Percentiles rank a stretch among this genome's conserved stretches.
phyloP scores from a whole-genome alignment of 2,329 filamentous ascomycete genomes.

The Colletotrichum ledebouriae region DNA sequence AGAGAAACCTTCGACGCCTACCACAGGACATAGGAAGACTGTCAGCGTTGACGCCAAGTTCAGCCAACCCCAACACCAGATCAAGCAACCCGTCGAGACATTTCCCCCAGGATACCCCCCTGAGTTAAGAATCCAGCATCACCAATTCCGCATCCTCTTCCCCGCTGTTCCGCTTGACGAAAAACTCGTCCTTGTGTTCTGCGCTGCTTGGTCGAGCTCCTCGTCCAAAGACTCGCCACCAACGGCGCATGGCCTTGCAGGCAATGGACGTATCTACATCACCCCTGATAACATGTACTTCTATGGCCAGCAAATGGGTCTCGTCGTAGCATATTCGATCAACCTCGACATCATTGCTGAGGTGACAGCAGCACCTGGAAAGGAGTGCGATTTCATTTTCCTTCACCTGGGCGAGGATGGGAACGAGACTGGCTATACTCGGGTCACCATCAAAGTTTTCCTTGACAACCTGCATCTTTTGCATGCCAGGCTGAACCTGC shows the following conservation, averaged over 20 bases:
- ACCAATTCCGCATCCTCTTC: slow-evolving; percentile 93
- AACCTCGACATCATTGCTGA: slow-evolving; percentile 84
- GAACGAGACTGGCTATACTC: slow-evolving; percentile 74
- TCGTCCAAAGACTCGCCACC: slow-evolving; percentile 57
- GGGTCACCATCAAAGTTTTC: slow-evolving; percentile 92
- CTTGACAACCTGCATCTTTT: slow-evolving; percentile 87
- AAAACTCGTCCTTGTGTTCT: slow-evolving; percentile 90
- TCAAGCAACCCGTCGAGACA: slow-evolving; percentile 60
- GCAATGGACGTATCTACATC: slow-evolving; percentile 84
- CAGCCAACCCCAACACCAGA: slow-evolving; percentile 45
- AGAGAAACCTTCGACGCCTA: slow-evolving; percentile 40
- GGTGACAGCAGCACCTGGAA: slow-evolving; percentile 89
- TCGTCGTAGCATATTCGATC: slow-evolving; percentile 86
- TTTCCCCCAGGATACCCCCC: slow-evolving; percentile 84
- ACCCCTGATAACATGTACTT: slow-evolving; percentile 93
- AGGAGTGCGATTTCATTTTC: slow-evolving; percentile 93
- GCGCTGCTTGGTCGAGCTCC: slow-evolving; percentile 83
- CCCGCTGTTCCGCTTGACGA: slow-evolving; percentile 82
- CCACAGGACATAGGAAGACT: slow-evolving; percentile 57
- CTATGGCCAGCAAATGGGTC: slow-evolving; percentile 93
- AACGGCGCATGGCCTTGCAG: slow-evolving; percentile 66
- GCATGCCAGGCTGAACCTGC: slow-evolving; percentile 84
- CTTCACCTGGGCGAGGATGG: slow-evolving; percentile 78
- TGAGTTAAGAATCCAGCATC: slow-evolving; percentile 87
- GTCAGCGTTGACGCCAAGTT: slow-evolving; percentile 57